Evolutionary conservation across 495 filamentous ascomycete genomes (phyloP).

Genomic region (Hypoxylon crocopeplum): DNA sequence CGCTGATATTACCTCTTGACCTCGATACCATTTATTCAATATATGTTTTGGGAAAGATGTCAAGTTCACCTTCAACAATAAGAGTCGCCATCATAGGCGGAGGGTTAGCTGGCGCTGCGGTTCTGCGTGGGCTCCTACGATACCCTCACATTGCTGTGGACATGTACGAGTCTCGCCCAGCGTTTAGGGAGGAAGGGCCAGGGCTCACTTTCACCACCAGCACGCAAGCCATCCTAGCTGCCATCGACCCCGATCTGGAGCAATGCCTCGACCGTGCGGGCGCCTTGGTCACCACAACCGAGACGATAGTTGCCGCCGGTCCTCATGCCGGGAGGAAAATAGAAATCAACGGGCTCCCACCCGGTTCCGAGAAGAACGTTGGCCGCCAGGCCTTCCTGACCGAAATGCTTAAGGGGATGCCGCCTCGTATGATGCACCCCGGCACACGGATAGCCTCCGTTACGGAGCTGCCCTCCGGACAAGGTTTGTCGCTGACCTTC

Average conservation of each 20-base stretch:
- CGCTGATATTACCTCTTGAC: too few species aligned
- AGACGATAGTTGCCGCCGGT: conserved; percentile 23
- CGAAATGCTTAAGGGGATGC: conserved; percentile 30
- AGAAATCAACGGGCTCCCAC: conserved; percentile 3
- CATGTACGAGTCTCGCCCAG: conserved; percentile 42
- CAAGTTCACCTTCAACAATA: conserved; percentile 32
- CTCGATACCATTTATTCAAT: neutral
- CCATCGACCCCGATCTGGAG: conserved; percentile 34
- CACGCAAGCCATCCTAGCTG: conserved; percentile 25
- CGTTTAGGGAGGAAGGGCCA: conserved; percentile 42
- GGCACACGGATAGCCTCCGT: conserved; percentile 31
- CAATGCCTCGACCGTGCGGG: conserved; percentile 37
- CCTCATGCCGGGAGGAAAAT: conserved; percentile 27
- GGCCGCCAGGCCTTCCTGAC: conserved; percentile 31
- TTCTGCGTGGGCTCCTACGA: conserved; percentile 39
- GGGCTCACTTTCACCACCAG: conserved; percentile 33
- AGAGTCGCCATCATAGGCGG: conserved; percentile 48
- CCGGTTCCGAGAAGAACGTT: conserved; percentile 15
- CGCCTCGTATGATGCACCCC: conserved; percentile 35
- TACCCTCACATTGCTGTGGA: conserved; percentile 41
- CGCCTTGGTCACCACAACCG: conserved; percentile 24
- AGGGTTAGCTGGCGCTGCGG: conserved; percentile 38
- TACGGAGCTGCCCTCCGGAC: conserved; percentile 15
- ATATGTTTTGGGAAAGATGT: conserved; percentile 10
- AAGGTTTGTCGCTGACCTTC: conserved; percentile 31